Base-by-base conservation (phyloP, 1,284 basidiomycete species). In the Mrakiaceae sp. region DNA sequence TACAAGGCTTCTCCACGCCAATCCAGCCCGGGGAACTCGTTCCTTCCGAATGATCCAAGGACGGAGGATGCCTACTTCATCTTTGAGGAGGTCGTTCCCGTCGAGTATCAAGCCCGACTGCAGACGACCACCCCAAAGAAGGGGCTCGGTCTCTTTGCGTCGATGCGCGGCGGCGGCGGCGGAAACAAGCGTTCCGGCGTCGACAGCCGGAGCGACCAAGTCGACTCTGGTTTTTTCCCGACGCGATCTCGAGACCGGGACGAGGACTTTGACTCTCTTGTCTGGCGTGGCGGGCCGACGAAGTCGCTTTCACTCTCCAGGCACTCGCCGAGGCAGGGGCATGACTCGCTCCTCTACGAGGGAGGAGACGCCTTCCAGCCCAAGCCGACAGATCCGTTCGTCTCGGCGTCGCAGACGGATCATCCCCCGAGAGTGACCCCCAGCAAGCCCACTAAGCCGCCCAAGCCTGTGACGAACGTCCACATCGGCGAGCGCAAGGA, bases 11-110 rank as follows among this genome's bases (percentile, higher is more conserved):
- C 84, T 3, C 81, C 84, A 1, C 68, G 74, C 2, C 72, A 60
- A 43, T 70, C 74, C 2, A 16, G 57, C 14, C 7, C 7, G 8
- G n/a, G 44, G 72, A 67, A 70, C 57, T 55, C 51, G 2, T 44
- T 69, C 53, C 73, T 74, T 0, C 68, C 66, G 5, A 67, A 71
- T 2, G 84, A 86, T 69, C 84, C 83, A 0, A 80, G 84, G 14
- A 81, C 79, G 0, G 75, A 80, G 10, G 77, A 81, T 0, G 81
- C 84, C 0, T 80, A 88, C 55, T 81, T 92, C 62, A 78, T 94
- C 5, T 91, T 89, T 70, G 90, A 94, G 75, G 90, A 93, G 72
- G 88, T 88, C 66, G 73, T 66, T 2, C 64, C 64, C 4, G 46
- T 59, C 64, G 60, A 62, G 56, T 66, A 66, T 43, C 64, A 66